phyloP scores from a whole-genome alignment of 805 yeast species.

The Maudiozyma bulderi region DNA sequence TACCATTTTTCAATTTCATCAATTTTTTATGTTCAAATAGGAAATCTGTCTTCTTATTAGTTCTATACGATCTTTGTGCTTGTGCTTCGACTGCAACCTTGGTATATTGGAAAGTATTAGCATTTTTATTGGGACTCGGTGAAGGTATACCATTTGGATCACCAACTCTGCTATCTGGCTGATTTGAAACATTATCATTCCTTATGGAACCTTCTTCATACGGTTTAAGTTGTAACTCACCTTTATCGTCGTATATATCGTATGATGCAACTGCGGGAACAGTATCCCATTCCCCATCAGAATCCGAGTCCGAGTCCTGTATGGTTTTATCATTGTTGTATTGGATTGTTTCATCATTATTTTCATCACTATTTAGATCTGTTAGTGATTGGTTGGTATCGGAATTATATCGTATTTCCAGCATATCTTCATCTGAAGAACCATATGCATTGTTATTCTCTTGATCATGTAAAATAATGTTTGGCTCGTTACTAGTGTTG shows the following conservation, averaged over 20 bases:
- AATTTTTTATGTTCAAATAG: slow-evolving; percentile 35
- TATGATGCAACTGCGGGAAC: slow-evolving; percentile 75
- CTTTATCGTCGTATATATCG: slow-evolving; percentile 74
- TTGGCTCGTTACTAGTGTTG: background rate
- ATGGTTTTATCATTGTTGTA: background rate
- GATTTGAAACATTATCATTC: background rate
- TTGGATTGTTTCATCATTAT: too few relatives aligned
- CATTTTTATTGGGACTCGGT: background rate
- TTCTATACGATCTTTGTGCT: slow-evolving; percentile 53
- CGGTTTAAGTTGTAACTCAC: slow-evolving; percentile 44
- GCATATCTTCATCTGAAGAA: background rate
- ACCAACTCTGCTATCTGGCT: too few relatives aligned
- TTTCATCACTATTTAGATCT: background rate
- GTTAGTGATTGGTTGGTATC: background rate
- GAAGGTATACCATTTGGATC: background rate
- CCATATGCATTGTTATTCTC: background rate
- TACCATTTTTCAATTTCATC: slow-evolving; percentile 10
- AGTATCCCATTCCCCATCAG: slow-evolving; percentile 59
- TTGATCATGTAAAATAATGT: background rate
- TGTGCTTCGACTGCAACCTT: slow-evolving; percentile 83
- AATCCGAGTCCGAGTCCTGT: slow-evolving; percentile 22
- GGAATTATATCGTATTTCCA: background rate
- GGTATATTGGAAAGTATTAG: slow-evolving; percentile 54
- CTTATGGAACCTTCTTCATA: slow-evolving; percentile 7
- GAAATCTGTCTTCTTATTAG: slow-evolving; percentile 49